Evolutionary conservation across 2,329 filamentous ascomycete genomes (phyloP).

Genomic region (Tolypocladium pustulatum): DNA sequence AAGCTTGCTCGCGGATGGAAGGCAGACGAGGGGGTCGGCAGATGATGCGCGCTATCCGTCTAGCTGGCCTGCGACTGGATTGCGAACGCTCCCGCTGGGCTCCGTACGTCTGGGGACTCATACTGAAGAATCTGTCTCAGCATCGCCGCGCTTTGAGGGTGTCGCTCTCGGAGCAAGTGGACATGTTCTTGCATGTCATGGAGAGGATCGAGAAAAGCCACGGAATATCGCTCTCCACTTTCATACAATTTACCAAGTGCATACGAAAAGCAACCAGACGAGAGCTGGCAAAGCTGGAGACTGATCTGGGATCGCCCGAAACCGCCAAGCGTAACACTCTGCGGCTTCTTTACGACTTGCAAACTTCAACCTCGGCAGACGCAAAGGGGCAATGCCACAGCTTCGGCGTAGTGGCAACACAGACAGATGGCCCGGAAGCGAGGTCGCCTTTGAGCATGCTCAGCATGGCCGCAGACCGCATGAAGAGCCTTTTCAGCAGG

Average conservation of each 20-base stretch:
- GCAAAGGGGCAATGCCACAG: not conserved
- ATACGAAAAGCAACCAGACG: conserved; percentile 10
- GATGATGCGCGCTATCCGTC: conserved; percentile 19
- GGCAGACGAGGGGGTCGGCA: conserved; percentile 11
- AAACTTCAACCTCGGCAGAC: not conserved
- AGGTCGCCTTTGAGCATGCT: conserved; percentile 6
- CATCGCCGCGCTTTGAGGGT: conserved; percentile 16
- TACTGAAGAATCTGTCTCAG: conserved; percentile 22
- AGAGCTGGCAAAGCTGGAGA: conserved; percentile 12
- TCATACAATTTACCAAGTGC: conserved; percentile 12
- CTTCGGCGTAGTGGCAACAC: not conserved
- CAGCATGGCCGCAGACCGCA: conserved; percentile 8
- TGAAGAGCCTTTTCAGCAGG: conserved; percentile 16
- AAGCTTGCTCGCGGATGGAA: conserved; percentile 13
- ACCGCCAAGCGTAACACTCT: conserved; percentile 2
- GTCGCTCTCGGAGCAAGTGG: conserved; percentile 17
- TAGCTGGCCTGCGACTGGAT: conserved; percentile 16
- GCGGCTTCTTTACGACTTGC: conserved; percentile 1
- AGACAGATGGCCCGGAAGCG: not conserved
- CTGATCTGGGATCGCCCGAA: conserved; percentile 6
- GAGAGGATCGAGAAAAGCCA: conserved; percentile 16
- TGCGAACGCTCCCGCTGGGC: conserved; percentile 15
- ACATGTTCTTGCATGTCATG: conserved; percentile 14
- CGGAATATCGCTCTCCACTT: conserved; percentile 10
- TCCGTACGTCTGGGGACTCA: conserved; percentile 20